Conservation (phyloP, 129 eudicot genomes). For the Ambrosia trifida region DNA sequence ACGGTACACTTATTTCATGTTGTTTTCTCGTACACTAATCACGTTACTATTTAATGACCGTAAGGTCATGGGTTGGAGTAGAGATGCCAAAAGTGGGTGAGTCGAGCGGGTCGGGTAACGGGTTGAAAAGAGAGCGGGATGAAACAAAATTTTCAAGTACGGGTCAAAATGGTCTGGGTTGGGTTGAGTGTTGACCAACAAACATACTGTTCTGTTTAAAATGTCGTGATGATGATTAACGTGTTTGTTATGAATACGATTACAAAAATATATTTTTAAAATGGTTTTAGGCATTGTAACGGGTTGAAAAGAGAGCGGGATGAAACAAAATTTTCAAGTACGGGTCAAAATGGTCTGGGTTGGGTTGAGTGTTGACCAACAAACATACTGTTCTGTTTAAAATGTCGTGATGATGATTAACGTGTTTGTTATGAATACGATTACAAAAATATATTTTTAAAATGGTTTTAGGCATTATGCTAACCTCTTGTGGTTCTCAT, state of each 20-base stretch:
- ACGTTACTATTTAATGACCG: slow-evolving; percentile 12
- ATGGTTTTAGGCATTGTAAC: no score
- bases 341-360: neutral
- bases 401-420: neutral
- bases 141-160: neutral
- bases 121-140: slow-evolving; percentile 1
- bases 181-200: neutral
- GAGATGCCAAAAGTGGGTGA: neutral
- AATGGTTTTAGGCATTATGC: neutral
- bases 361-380: neutral
- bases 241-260: neutral
- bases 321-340: neutral
- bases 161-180: neutral
- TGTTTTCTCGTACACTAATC: neutral
- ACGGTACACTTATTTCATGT: slow-evolving; percentile 43
- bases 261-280: no score
- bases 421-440: neutral
- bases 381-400: neutral
- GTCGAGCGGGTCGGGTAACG: neutral
- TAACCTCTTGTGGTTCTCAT: neutral
- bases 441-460: neutral
- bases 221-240: neutral
- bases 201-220: neutral
- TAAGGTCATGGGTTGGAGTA: neutral
- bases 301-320: neutral